Base-by-base conservation (phyloP, 2,329 filamentous ascomycete species). In the Parasarocladium wereldwijsianum region DNA sequence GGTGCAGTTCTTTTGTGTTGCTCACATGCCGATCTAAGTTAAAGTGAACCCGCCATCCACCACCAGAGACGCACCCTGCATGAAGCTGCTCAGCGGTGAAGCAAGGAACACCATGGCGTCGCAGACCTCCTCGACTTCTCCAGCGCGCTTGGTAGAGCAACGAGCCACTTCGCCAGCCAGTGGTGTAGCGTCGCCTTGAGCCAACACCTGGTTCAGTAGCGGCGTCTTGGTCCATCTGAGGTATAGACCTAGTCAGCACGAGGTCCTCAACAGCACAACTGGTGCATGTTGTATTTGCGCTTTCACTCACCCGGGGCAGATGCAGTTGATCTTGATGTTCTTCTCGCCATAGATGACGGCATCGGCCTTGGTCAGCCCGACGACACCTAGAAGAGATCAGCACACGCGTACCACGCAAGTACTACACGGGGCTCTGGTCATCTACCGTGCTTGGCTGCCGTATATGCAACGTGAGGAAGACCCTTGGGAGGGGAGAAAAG, bases 361-460 rank as follows among this genome's bases (percentile, higher is more conserved):
- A n/a, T 35, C 33, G 10, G 16, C 30, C 18, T 25, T 32, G 5
- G 33, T 35, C 6, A 35, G 33, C 6, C 33, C 33, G 15, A 35
- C 18, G 17, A 37, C 41, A 15, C 18, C 31, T 32, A 24, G 14
- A 23, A 8, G 20, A 24, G 22, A 24, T n/a, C n/a, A n/a, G n/a
- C n/a, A n/a, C n/a, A n/a, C n/a, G n/a, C n/a, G n/a, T n/a, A n/a
- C n/a, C n/a, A n/a, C n/a, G n/a, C n/a, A n/a, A n/a, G n/a, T n/a
- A n/a, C n/a, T n/a, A n/a, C n/a, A n/a, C n/a, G n/a, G n/a, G n/a
- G n/a, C n/a, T n/a, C n/a, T n/a, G n/a, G n/a, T n/a, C n/a, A n/a
- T n/a, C n/a, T n/a, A n/a, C 57, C 65, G 41, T 70, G 65, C 45
- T 71, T 71, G 25, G 60, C 53, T 0, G 63, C 52, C 4, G 56